phyloP scores from a whole-genome alignment of 192 early-diverging fungal genomes.

The Coemansia sp. region DNA sequence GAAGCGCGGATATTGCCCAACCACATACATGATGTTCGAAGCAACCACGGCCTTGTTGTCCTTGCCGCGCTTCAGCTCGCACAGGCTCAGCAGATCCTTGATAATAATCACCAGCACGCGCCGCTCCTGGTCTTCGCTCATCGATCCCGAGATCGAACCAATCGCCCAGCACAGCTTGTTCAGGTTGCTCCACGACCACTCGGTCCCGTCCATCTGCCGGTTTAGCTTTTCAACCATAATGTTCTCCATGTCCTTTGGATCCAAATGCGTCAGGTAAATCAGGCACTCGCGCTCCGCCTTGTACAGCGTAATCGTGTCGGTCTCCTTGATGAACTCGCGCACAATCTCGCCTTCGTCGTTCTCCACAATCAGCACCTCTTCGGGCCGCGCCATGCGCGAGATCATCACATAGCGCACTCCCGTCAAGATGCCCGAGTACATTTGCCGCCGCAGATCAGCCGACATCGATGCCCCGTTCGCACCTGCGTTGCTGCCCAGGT shows the following conservation, averaged over 20 bases:
- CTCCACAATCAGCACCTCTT: slow-evolving; percentile 96
- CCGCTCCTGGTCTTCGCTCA: slow-evolving; percentile 96
- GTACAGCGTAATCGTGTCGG: slow-evolving; percentile 96
- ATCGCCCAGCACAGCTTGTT: slow-evolving; percentile 99
- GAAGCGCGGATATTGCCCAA: slow-evolving; percentile 99
- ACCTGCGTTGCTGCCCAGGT: slow-evolving; percentile 32
- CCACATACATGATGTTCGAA: slow-evolving; percentile 99
- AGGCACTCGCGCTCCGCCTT: slow-evolving; percentile 97
- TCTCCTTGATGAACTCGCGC: slow-evolving; percentile 94
- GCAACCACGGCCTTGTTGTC: slow-evolving; percentile 99
- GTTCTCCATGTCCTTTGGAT: slow-evolving; percentile 86
- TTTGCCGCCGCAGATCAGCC: slow-evolving; percentile 64
- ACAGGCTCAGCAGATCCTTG: slow-evolving; percentile 94
- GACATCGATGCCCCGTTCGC: slow-evolving; percentile 21
- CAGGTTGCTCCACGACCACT: slow-evolving; percentile 98
- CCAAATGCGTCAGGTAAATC: slow-evolving; percentile 96
- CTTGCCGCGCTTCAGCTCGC: slow-evolving; percentile 97
- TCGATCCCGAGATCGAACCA: slow-evolving; percentile 96
- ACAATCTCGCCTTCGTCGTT: slow-evolving; percentile 99
- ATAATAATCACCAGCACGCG: slow-evolving; percentile 97
- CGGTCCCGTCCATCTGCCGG: slow-evolving; percentile 92
- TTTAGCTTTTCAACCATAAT: slow-evolving; percentile 95
- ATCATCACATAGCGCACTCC: slow-evolving; percentile 95
- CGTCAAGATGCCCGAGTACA: slow-evolving; percentile 84
- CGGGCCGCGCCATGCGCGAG: slow-evolving; percentile 97